These are phyloP conservation scores for Melanogaster broomeanus DNA, from an alignment of 768 basidiomycete genomes.

Conservation along the genomic window DNA sequence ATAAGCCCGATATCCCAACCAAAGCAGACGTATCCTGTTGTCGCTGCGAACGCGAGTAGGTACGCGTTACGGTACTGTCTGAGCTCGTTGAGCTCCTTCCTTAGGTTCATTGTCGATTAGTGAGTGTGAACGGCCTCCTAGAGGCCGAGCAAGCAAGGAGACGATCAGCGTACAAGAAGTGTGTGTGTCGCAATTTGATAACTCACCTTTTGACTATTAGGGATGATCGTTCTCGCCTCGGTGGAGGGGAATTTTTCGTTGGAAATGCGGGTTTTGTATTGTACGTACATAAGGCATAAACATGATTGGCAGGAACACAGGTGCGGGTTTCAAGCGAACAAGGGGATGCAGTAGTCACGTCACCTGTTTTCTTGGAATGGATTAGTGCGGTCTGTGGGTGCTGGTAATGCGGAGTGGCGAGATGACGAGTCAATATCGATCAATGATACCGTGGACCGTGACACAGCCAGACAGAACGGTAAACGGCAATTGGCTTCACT, in stretches of 20 bases:
- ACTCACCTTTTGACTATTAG: no score
- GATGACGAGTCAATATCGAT: no score
- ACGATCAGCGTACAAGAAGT: not conserved
- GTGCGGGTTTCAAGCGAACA: not conserved
- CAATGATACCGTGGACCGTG: no score
- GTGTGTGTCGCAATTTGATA: not conserved
- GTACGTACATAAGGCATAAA: no score
- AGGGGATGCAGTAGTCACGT: not conserved
- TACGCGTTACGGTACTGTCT: conserved; percentile 36
- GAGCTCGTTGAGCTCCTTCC: conserved; percentile 19
- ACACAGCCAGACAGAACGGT: no score
- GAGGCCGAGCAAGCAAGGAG: not conserved
- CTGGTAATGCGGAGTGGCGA: not conserved
- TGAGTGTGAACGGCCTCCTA: not conserved
- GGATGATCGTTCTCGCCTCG: no score
- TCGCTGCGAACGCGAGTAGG: conserved; percentile 34
- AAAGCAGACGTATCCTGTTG: conserved; percentile 36
- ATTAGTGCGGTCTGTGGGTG: not conserved
- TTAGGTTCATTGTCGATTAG: conserved; percentile 19
- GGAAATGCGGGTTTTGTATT: not conserved
- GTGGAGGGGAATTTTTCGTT: no score
- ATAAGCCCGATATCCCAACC: conserved; percentile 42
- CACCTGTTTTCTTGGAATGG: not conserved
- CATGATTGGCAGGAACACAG: not conserved
- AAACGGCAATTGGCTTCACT: no score